Evolutionary conservation across 352 stramenopile species (phyloP), one percentile per base, ranked within the genome.

Genomic region (Phytophthora foliorum): DNA sequence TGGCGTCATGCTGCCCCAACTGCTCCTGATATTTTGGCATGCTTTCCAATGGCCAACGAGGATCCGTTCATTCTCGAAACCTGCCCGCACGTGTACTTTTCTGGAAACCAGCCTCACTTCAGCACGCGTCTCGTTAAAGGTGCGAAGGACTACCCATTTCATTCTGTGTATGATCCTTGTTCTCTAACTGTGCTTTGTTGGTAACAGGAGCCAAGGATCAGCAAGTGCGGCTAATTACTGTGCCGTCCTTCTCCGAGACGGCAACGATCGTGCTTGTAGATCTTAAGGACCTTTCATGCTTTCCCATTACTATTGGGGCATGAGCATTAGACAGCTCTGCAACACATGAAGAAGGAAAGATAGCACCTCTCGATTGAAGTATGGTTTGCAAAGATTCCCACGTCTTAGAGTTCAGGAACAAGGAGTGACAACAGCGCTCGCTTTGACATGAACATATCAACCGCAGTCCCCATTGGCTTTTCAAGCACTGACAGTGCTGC

Each of bases 1-100:
- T 99, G 92, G 89, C 82, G 90, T 48, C 94, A 99, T 61, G 71
- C 97, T 21, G 95, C 93, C 31, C 97, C 97, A 2, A 99, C 95
- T n/a, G 93, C 91, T 19, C 97, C 97, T 5, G 95, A 98, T 60
- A 88, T 97, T 21, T 60, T 93, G 16, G 84, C 91, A 13, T 97
- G 90, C 48, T 98, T 98, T 69, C 97, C 97, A 0, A 94, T 98
- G 49, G 73, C 82, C 0, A 86, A 94, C 31, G 78, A 84, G 6
- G 97, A 99, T 67, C 95, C 96, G 32, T 99, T 98, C 72, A 86
- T 98, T 11, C 63, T 99, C 14, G 79, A 95, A 58, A 71, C 82
- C 27, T 82, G 74, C 51, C 96, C 97, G 44, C 81, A 97, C 56
- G 69, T 99, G 41, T 96, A 98, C 61, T 98, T 99, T 69, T 86